These are phyloP conservation scores for Spathaspora sp. DNA, from an alignment of 805 yeast genomes.

Conservation along the genomic window DNA sequence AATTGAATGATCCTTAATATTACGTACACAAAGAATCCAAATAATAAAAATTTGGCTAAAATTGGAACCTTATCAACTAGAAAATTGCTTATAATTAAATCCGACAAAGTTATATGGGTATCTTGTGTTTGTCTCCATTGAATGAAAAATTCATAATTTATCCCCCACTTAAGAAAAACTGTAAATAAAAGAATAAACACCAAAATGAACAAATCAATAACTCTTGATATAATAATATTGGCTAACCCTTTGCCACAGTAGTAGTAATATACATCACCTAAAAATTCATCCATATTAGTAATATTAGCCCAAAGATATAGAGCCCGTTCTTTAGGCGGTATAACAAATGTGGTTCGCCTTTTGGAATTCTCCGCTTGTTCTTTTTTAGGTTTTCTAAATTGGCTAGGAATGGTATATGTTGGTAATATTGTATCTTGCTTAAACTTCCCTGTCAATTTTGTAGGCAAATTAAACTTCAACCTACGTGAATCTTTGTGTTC, in stretches of 20 bases:
- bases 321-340: constrained; percentile 65
- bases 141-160: constrained; percentile 49
- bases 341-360: constrained; percentile 15
- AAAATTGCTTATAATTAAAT: constrained; percentile 40
- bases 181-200: constrained; percentile 77
- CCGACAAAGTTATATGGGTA: constrained; percentile 25
- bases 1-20: constrained; percentile 51
- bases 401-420: constrained; percentile 6
- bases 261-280: constrained; percentile 78
- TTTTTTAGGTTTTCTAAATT: constrained; percentile 8
- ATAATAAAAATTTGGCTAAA: constrained; percentile 54
- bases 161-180: constrained; percentile 76
- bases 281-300: constrained; percentile 82
- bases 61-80: constrained; percentile 39
- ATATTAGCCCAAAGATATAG: constrained; percentile 97
- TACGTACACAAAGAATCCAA: constrained; percentile 57
- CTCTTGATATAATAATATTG: constrained; percentile 67
- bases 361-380: constrained; percentile 1
- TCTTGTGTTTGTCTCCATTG: constrained; percentile 19
- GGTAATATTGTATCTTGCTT: constrained; percentile 1
- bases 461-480: constrained; percentile 5
- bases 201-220: constrained; percentile 68
- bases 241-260: constrained; percentile 81
- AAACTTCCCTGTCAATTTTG: not conserved
- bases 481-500: not conserved